A percentile compares a stretch with the other conserved stretches of the same genome.
phyloP scores from a whole-genome alignment of 129 eudicot genomes.

The Arctium lappa region DNA sequence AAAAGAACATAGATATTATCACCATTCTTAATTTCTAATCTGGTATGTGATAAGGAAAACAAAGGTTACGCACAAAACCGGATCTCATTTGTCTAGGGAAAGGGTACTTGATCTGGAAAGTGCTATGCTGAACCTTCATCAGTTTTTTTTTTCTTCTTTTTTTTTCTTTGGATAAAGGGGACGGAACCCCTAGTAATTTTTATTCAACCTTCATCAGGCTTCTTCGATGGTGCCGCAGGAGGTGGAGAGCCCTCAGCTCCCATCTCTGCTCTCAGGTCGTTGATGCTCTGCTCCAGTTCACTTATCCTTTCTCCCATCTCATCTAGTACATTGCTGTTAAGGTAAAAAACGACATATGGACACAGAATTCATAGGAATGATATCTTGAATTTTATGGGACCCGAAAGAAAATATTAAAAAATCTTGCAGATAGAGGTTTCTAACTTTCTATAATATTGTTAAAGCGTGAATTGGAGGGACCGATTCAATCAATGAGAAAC shows the following conservation, averaged over 20 bases:
- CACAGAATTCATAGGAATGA: background rate
- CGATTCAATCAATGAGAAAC: background rate
- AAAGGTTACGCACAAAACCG: constrained; percentile 10
- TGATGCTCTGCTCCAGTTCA: constrained; percentile 90
- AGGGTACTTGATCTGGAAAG: background rate
- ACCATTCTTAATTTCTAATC: constrained; percentile 11
- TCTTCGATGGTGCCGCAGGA: constrained; percentile 50
- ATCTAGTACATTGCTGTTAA: constrained; percentile 71
- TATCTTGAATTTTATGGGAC: background rate
- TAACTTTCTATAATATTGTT: background rate
- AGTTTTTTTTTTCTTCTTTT: background rate
- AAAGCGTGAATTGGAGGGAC: background rate
- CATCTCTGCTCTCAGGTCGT: constrained; percentile 81
- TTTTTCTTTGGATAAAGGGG: background rate
- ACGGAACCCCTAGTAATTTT: background rate
- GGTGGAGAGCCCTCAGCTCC: constrained; percentile 84
- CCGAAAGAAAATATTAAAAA: background rate
- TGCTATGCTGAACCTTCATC: constrained; percentile 36
- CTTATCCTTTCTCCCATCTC: constrained; percentile 96
- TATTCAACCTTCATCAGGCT: constrained; percentile 40
- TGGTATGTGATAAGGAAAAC: constrained; percentile 5
- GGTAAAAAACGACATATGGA: constrained; percentile 20
- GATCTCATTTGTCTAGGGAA: background rate
- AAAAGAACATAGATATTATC: constrained; percentile 3
- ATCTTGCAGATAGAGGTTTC: background rate